These are phyloP conservation scores for Ophiostoma pallidulum DNA, from an alignment of 2,329 filamentous ascomycete species.

Conservation along the genomic window DNA sequence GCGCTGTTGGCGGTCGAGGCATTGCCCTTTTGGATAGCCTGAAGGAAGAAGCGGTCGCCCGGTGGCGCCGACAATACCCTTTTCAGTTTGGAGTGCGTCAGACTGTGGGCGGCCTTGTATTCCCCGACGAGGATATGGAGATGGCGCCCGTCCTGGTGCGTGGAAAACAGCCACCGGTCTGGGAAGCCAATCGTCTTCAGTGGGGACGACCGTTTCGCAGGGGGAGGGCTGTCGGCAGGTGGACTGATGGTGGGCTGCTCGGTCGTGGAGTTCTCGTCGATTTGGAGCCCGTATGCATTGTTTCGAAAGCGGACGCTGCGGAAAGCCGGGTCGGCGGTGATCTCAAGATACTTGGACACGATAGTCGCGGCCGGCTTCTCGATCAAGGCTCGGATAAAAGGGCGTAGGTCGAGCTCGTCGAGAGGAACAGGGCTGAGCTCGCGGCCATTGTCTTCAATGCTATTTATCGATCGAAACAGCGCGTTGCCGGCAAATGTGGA, in stretches of 20 bases:
- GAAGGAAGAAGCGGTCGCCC: slow-evolving; percentile 5
- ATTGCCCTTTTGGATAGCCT: neutral
- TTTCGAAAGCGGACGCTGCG: no score
- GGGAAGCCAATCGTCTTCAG: neutral
- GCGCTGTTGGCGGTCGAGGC: no score
- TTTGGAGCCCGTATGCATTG: neutral
- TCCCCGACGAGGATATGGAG: slow-evolving; percentile 3
- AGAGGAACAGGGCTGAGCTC: neutral
- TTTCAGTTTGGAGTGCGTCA: neutral
- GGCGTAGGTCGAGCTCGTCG: slow-evolving; percentile 10
- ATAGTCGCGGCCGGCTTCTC: slow-evolving; percentile 6
- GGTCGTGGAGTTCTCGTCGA: neutral
- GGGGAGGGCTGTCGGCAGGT: no score
- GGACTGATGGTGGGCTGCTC: neutral
- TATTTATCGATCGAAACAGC: neutral
- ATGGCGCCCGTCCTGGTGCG: neutral
- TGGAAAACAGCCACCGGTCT: slow-evolving; percentile 6
- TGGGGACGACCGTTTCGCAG: neutral
- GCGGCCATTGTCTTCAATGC: neutral
- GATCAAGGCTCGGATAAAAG: slow-evolving; percentile 5
- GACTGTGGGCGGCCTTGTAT: slow-evolving; percentile 8
- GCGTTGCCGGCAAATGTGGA: neutral
- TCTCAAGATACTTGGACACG: neutral
- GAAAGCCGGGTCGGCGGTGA: no score
- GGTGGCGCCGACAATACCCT: neutral